These are phyloP conservation scores for Ophiostoma tasmaniense DNA, from an alignment of 2,329 filamentous ascomycete species.

Conservation along the genomic window DNA sequence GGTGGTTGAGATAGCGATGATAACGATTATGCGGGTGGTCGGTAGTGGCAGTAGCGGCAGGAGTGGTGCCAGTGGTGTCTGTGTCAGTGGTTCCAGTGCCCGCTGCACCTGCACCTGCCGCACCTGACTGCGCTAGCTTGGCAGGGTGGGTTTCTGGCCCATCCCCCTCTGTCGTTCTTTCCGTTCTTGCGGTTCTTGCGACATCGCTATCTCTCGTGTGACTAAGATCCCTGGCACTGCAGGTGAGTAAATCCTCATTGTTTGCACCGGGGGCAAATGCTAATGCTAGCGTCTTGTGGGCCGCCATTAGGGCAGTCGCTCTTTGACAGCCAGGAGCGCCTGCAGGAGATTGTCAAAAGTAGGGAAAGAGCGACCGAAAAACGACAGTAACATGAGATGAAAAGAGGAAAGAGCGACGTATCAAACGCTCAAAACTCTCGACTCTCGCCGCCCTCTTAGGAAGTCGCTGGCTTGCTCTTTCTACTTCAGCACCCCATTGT, in stretches of 20 bases:
- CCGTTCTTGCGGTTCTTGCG: constrained; percentile 7
- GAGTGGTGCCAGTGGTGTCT: not conserved
- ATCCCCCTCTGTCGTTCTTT: not conserved
- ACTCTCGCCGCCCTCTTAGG: not conserved
- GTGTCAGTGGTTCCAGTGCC: not conserved
- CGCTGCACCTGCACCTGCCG: not conserved
- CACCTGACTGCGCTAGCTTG: constrained; percentile 9
- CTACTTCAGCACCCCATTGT: not conserved
- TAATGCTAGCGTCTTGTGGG: constrained; percentile 3
- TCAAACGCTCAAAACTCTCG: not conserved
- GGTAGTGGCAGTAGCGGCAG: not conserved
- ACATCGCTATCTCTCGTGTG: constrained; percentile 8
- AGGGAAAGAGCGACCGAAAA: constrained; percentile 1
- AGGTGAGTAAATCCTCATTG: not conserved
- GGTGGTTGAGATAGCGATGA: not conserved
- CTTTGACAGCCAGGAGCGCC: not conserved
- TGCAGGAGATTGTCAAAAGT: not conserved
- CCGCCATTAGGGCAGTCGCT: not conserved
- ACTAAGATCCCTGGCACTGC: not conserved
- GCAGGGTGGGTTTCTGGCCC: constrained; percentile 1
- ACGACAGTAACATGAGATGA: not conserved
- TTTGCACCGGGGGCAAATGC: not conserved
- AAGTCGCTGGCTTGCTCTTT: not conserved
- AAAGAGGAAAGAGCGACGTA: not conserved
- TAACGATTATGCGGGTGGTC: constrained; percentile 7